These are phyloP conservation scores for Puccinellia tenuiflora DNA, from an alignment of 176 grass and related monocot species.

Conservation along the genomic window DNA sequence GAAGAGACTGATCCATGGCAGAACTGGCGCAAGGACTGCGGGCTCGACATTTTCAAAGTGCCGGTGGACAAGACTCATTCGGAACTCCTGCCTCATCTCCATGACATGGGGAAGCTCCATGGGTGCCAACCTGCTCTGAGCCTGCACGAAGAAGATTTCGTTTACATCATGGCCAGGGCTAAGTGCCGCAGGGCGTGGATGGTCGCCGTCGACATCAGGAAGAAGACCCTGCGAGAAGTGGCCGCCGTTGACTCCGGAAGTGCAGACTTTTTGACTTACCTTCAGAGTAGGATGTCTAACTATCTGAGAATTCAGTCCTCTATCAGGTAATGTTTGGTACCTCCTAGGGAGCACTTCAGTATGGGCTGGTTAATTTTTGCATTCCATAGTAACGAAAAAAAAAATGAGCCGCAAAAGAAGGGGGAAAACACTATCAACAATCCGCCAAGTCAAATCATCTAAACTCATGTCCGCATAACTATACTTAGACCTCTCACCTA, in stretches of 20 bases:
- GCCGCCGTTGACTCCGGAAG: neutral
- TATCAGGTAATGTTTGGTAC: neutral
- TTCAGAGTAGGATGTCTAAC: conserved; percentile 8
- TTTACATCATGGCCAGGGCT: neutral
- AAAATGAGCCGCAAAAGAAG: neutral
- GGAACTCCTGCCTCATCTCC: neutral
- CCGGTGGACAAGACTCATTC: neutral
- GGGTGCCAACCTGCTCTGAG: neutral
- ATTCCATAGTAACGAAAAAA: neutral
- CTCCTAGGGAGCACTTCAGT: neutral
- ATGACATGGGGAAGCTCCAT: neutral
- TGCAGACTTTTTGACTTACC: neutral
- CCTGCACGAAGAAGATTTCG: neutral
- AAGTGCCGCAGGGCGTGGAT: neutral
- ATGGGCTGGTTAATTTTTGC: neutral
- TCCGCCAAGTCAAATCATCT: neutral
- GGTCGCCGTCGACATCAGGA: neutral
- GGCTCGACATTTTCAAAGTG: neutral
- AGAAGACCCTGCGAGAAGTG: neutral
- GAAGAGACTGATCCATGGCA: neutral
- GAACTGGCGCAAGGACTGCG: neutral
- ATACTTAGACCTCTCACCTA: neutral
- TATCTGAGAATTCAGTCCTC: neutral
- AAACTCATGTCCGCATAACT: neutral
- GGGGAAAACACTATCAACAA: neutral